phyloP scores from a whole-genome alignment of 352 stramenopile genomes.

The Phytophthora agathidicida region DNA sequence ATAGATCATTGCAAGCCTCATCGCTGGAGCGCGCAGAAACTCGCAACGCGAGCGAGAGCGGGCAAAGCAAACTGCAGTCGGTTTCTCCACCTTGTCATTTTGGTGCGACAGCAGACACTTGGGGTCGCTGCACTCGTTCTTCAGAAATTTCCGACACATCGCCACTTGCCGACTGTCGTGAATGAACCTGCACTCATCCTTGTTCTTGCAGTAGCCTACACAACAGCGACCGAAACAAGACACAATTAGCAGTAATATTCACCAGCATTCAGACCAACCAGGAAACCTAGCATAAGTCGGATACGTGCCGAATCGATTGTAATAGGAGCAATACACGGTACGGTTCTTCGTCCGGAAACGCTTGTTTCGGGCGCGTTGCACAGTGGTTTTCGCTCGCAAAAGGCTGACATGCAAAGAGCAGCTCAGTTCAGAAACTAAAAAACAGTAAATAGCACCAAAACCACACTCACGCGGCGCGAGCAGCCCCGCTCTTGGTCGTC shows the following conservation, averaged over 20 bases:
- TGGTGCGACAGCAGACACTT: conserved; percentile 73
- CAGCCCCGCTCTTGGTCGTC: conserved; percentile 33
- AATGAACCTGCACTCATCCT: conserved; percentile 81
- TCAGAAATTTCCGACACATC: conserved; percentile 83
- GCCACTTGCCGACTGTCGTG: conserved; percentile 83
- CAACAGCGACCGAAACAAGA: conserved; percentile 1
- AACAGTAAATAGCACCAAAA: neutral
- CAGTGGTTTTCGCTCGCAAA: conserved; percentile 52
- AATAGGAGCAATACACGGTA: conserved; percentile 84
- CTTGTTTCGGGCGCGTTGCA: conserved; percentile 54
- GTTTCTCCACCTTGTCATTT: conserved; percentile 70
- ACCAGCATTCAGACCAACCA: neutral
- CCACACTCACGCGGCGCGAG: conserved; percentile 44
- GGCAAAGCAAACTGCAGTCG: conserved; percentile 15
- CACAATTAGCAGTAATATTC: conserved; percentile 21
- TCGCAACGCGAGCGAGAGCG: conserved; percentile 13
- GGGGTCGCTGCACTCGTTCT: conserved; percentile 62
- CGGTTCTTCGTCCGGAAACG: conserved; percentile 50
- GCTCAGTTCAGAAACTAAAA: neutral
- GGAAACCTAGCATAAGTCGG: neutral
- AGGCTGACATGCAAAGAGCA: conserved; percentile 26
- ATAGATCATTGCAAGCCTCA: conserved; percentile 17
- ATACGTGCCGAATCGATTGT: conserved; percentile 81
- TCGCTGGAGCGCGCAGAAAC: neutral
- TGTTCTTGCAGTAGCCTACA: conserved; percentile 83